Base-by-base conservation (phyloP, 768 basidiomycete genomes). In the Lactarius tabidus region DNA sequence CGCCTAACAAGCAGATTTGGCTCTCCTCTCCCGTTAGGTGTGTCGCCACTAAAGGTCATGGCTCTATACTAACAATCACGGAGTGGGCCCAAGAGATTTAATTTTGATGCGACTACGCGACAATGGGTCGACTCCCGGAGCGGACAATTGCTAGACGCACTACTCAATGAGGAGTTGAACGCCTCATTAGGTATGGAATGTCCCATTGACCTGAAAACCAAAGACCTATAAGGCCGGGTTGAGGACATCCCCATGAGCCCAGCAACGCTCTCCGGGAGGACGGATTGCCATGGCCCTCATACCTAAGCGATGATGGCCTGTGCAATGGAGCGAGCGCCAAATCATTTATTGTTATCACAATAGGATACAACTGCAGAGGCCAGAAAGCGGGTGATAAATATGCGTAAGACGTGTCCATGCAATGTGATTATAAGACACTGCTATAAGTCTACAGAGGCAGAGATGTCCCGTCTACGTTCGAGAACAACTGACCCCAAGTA, bases 1-100 rank as follows among this genome's bases (percentile, higher is more conserved):
- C 95, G 14, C 95, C 95, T 7, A 97, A 97, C 74, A 93, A 93
- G 77, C 95, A 97, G 73, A 96, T 97, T 70, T 97, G 95, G 95
- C 80, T 97, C 23, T 95, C 93, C 5, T 93, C 91, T 10, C 95
- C 95, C 0, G 74, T 85, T 69, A 93, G 91, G 94, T 93, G 68
- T 43, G 79, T 54, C 41, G 23, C 35, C 29, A 45, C 28, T 35
- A 54, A 7, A 45, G 7, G 43, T 17, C 38, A 29, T 36, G n/a
- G 14, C n/a, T 33, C 15, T 26, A 9, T 38, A 55, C 48, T 31
- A 39, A 60, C 15, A 38, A 55, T 38, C 55, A 33, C 26, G 38
- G 71, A 96, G 95, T 71, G 95, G 95, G 12, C 95, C 95, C 20
- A 95, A 95, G 77, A 86, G 95, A 33, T 97, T 93, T 71, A 93